Evolutionary conservation across 2,329 filamentous ascomycete species (phyloP).

Genomic region (Colletotrichum siamense): DNA sequence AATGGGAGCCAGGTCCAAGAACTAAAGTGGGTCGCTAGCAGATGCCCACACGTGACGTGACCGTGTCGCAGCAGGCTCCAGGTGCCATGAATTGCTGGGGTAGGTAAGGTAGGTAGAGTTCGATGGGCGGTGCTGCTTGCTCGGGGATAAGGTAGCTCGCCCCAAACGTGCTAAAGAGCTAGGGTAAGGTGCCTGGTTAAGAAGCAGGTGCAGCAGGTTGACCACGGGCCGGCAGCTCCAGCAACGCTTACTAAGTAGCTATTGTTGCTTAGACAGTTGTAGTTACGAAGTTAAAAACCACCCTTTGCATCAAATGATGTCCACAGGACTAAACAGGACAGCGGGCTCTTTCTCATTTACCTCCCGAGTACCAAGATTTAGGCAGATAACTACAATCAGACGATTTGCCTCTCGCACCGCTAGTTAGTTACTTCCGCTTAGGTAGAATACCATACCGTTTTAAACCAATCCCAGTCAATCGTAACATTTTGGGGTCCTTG

Average conservation of each 20-base stretch:
- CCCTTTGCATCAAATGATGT: background rate
- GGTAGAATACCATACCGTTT: background rate
- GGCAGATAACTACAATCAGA: background rate
- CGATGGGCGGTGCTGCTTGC: background rate
- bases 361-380: background rate
- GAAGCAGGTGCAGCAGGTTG: background rate
- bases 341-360: background rate
- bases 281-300: background rate
- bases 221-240: background rate
- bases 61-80: background rate
- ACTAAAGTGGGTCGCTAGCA: background rate
- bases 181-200: background rate
- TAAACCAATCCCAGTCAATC: background rate
- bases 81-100: background rate
- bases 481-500: background rate
- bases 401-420: background rate
- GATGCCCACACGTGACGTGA: slow-evolving; percentile 38
- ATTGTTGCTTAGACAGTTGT: background rate
- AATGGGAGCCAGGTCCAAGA: slow-evolving; percentile 31
- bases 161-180: background rate
- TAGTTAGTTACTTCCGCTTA: background rate
- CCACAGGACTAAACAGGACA: background rate
- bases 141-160: slow-evolving; percentile 2
- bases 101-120: background rate
- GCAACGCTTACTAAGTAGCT: background rate